These are phyloP conservation scores for Phytophthora citrophthora DNA, from an alignment of 352 stramenopile genomes.

Conservation along the genomic window DNA sequence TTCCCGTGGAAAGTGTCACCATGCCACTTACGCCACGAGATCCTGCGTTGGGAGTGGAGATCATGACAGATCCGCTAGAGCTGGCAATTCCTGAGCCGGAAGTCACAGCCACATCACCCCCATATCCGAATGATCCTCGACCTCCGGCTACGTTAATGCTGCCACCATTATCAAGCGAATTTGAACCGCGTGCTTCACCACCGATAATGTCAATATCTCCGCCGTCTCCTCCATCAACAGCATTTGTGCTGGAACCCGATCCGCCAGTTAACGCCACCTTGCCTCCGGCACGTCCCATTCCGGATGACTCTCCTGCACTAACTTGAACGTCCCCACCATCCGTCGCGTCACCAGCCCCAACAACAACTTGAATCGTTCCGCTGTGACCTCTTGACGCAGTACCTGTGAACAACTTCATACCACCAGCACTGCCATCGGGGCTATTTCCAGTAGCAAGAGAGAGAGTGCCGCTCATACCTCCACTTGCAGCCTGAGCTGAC, in stretches of 20 bases:
- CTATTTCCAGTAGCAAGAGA: constrained; percentile 53
- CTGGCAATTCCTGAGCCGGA: constrained; percentile 57
- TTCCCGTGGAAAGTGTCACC: constrained; percentile 44
- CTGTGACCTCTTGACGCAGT: constrained; percentile 61
- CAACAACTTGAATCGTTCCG: constrained; percentile 62
- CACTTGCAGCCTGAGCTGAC: constrained; percentile 53
- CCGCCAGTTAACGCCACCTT: constrained; percentile 56
- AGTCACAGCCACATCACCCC: constrained; percentile 56
- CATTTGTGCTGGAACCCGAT: constrained; percentile 73
- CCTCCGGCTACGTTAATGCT: constrained; percentile 82
- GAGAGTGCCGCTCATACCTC: constrained; percentile 66
- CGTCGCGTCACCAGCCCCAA: constrained; percentile 63
- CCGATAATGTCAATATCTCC: constrained; percentile 83
- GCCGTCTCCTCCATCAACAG: constrained; percentile 91
- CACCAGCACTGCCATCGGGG: constrained; percentile 44
- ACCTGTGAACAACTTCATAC: constrained; percentile 48
- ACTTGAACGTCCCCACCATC: constrained; percentile 68
- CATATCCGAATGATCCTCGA: constrained; percentile 65
- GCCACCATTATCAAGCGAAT: constrained; percentile 90
- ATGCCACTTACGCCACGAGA: constrained; percentile 58
- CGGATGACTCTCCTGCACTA: constrained; percentile 64
- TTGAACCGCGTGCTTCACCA: constrained; percentile 89
- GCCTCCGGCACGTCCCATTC: constrained; percentile 55
- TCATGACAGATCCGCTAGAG: constrained; percentile 54
- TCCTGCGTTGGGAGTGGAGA: constrained; percentile 60